Conservation (phyloP, 1,139 yeast genomes). For the Geotrichum bryndzae region DNA sequence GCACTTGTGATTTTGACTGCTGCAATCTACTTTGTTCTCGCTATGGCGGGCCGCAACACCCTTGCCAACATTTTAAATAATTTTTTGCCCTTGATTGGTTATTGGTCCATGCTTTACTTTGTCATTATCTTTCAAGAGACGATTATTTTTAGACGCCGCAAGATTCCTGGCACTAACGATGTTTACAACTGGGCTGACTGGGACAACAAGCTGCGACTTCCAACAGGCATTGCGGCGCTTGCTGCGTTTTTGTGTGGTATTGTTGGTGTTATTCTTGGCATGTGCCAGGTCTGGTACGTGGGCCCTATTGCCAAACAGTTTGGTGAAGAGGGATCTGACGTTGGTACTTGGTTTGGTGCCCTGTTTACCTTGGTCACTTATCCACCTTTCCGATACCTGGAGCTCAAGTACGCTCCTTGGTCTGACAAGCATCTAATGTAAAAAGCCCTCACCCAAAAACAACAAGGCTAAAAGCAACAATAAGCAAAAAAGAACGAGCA, state of each 20-base stretch:
- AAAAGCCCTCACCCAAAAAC: not conserved
- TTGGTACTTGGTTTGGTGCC: slow-evolving; percentile 78
- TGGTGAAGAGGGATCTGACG: slow-evolving; percentile 62
- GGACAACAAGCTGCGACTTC: slow-evolving; percentile 51
- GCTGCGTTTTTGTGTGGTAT: slow-evolving; percentile 56
- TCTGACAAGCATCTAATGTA: slow-evolving; percentile 11
- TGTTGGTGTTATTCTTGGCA: slow-evolving; percentile 73
- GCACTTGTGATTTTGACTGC: slow-evolving; percentile 64
- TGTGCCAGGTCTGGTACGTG: slow-evolving; percentile 72
- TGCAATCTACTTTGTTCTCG: slow-evolving; percentile 51
- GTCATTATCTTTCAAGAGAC: slow-evolving; percentile 70
- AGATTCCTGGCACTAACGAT: slow-evolving; percentile 26
- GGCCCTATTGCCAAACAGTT: slow-evolving; percentile 60
- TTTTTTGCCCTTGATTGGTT: slow-evolving; percentile 89
- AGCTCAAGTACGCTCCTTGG: slow-evolving; percentile 39
- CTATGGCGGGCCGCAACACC: slow-evolving; percentile 62
- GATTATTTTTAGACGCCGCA: slow-evolving; percentile 53
- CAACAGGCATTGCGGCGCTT: slow-evolving; percentile 62
- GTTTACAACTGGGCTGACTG: slow-evolving; percentile 52
- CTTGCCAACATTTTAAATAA: slow-evolving; percentile 75
- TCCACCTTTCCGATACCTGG: slow-evolving; percentile 59
- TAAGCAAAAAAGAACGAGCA: not conserved
- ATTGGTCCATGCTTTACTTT: slow-evolving; percentile 85
- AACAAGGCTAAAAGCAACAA: not conserved
- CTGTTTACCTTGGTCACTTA: slow-evolving; percentile 62